phyloP scores from a whole-genome alignment of 1,139 yeast species.

The Pichia sp. region DNA sequence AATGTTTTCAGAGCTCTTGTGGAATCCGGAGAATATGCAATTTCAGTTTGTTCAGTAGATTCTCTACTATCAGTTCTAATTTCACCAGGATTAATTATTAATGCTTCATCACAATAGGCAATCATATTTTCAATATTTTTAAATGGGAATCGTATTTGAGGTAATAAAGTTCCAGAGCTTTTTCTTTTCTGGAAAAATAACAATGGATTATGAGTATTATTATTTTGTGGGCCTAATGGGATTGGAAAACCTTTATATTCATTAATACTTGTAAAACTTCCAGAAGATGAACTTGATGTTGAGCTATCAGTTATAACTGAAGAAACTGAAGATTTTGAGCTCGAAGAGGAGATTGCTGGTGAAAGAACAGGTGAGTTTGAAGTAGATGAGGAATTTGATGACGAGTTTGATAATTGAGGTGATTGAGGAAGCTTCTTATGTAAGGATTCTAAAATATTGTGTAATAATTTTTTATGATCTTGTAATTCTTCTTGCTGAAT shows the following conservation, averaged over 20 bases:
- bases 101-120: constrained; percentile 72
- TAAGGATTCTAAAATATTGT: constrained; percentile 38
- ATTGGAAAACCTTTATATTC: constrained; percentile 20
- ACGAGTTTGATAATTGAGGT: constrained; percentile 8
- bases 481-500: constrained; percentile 66
- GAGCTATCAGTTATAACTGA: constrained; percentile 27
- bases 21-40: constrained; percentile 62
- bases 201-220: not conserved
- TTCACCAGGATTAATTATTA: constrained; percentile 62
- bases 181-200: constrained; percentile 10
- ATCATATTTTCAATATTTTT: constrained; percentile 58
- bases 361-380: no score
- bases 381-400: constrained; percentile 8
- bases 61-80: constrained; percentile 20
- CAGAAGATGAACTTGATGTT: constrained; percentile 13
- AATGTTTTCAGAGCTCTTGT: constrained; percentile 58
- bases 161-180: constrained; percentile 30
- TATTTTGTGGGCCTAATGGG: constrained; percentile 15
- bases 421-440: constrained; percentile 16
- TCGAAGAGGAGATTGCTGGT: constrained; percentile 9
- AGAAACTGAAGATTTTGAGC: constrained; percentile 5
- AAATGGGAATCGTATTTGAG: constrained; percentile 51
- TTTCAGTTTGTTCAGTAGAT: constrained; percentile 21
- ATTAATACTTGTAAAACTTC: constrained; percentile 16
- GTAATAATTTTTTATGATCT: constrained; percentile 61